Conservation (phyloP, 495 filamentous ascomycete species). For the Achaetomiella virescens region DNA sequence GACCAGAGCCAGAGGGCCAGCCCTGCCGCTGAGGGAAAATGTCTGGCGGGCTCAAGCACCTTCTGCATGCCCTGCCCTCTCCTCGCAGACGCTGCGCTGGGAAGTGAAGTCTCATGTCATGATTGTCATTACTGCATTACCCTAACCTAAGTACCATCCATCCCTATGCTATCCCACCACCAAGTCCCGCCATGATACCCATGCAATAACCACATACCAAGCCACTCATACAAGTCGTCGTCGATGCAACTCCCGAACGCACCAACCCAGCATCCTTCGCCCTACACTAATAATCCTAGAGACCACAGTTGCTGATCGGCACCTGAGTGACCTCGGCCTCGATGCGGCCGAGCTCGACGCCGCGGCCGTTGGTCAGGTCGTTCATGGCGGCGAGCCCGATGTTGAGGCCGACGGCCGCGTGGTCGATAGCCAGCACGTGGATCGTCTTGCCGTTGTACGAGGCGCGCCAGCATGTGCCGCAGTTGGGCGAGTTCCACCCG, state of each 20-base stretch:
- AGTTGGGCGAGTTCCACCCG: constrained; percentile 53
- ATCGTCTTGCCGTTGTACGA: constrained; percentile 55
- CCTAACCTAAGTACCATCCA: not conserved
- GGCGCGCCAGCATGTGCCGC: constrained; percentile 65
- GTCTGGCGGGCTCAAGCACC: no score
- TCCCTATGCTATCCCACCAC: not conserved
- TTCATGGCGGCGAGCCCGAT: constrained; percentile 62
- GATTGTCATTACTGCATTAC: constrained; percentile 13
- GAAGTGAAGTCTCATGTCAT: constrained; percentile 4
- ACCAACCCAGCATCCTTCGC: not conserved
- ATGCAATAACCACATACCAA: not conserved
- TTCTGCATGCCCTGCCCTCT: no score
- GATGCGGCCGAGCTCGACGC: constrained; percentile 49
- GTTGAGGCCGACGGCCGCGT: constrained; percentile 54
- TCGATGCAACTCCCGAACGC: no score
- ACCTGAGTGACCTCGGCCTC: constrained; percentile 45
- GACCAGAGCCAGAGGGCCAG: no score
- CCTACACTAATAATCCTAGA: constrained; percentile 2
- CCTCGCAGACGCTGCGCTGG: not conserved
- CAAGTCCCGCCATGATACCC: not conserved
- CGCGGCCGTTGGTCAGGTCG: constrained; percentile 53
- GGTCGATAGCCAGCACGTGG: constrained; percentile 63
- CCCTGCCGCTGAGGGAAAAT: no score
- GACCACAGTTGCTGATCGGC: constrained; percentile 26
- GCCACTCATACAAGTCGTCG: not conserved